Conservation (phyloP, 2,329 filamentous ascomycete genomes). For the Aureobasidium sp. region DNA sequence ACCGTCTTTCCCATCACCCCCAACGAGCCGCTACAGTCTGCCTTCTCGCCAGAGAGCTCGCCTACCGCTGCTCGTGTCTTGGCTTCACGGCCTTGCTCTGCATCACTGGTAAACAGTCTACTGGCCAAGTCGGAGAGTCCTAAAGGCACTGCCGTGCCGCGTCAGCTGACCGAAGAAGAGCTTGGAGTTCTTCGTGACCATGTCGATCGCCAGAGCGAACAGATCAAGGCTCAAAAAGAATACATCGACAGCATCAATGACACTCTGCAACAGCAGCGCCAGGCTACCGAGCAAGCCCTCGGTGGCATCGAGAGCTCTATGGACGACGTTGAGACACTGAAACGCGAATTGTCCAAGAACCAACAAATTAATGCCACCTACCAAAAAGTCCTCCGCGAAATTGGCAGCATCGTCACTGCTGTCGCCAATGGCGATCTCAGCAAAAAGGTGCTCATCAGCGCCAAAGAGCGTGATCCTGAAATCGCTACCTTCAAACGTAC, state of each 20-base stretch:
- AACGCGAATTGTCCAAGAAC: slow-evolving; percentile 91
- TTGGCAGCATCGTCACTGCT: slow-evolving; percentile 93
- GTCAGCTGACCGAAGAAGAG: slow-evolving; percentile 67
- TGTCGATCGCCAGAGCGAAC: slow-evolving; percentile 85
- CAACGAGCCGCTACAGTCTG: slow-evolving; percentile 51
- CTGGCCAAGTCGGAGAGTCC: slow-evolving; percentile 46
- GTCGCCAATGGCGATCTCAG: slow-evolving; percentile 92
- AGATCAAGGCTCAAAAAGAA: slow-evolving; percentile 79
- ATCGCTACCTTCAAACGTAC: slow-evolving; percentile 97
- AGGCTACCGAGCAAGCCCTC: slow-evolving; percentile 73
- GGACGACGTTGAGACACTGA: slow-evolving; percentile 81
- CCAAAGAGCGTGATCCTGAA: slow-evolving; percentile 94
- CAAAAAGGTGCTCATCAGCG: slow-evolving; percentile 93
- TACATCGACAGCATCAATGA: slow-evolving; percentile 79
- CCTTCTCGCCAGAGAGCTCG: slow-evolving; percentile 53
- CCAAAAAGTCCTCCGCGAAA: slow-evolving; percentile 92
- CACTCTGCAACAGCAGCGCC: slow-evolving; percentile 77
- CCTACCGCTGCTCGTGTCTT: slow-evolving; percentile 22
- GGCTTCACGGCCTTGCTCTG: slow-evolving; percentile 26
- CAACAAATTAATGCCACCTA: slow-evolving; percentile 98
- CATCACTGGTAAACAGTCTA: slow-evolving; percentile 43
- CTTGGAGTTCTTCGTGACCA: slow-evolving; percentile 81
- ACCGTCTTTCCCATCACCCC: slow-evolving; percentile 65
- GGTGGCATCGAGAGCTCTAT: slow-evolving; percentile 70
- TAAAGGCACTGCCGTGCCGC: slow-evolving; percentile 37